Evolutionary conservation across 106 monocot species (phyloP).

Genomic region (Dioscorea dumetorum): DNA sequence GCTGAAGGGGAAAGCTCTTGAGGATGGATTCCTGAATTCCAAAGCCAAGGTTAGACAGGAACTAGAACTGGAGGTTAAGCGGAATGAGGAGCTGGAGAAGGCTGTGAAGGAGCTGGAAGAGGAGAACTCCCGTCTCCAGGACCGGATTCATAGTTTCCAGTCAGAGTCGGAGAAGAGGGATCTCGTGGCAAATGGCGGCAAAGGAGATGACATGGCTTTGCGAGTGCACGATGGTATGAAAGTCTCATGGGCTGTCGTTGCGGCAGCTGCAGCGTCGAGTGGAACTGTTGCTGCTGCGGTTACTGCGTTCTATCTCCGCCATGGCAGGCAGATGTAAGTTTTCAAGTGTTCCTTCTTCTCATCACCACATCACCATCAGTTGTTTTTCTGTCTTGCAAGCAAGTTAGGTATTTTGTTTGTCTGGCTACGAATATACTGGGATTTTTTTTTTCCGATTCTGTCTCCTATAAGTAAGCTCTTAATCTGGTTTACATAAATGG

Average conservation of each 20-base stretch:
- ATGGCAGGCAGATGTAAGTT: slow-evolving; percentile 11
- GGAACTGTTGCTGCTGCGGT: slow-evolving; percentile 14
- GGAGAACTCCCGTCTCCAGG: slow-evolving; percentile 2
- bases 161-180: slow-evolving; percentile 5
- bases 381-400: not conserved
- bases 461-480: not conserved
- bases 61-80: not conserved
- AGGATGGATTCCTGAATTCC: slow-evolving; percentile 6
- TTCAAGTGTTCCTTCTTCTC: not conserved
- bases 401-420: not conserved
- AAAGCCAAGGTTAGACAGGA: slow-evolving; percentile 1
- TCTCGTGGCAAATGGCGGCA: not conserved
- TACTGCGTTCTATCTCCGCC: slow-evolving; percentile 13
- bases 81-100: slow-evolving; percentile 10
- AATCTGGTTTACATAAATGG: not conserved
- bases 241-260: slow-evolving; percentile 8
- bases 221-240: not conserved
- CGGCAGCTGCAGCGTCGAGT: slow-evolving; percentile 7
- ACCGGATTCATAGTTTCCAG: no score
- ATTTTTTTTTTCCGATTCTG: not conserved
- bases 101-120: slow-evolving; percentile 19
- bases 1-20: slow-evolving; percentile 3
- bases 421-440: not conserved
- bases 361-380: not conserved
- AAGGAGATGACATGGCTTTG: not conserved